Evolutionary conservation across 2,329 filamentous ascomycete species (phyloP).

Genomic region (Penicillium sp.): DNA sequence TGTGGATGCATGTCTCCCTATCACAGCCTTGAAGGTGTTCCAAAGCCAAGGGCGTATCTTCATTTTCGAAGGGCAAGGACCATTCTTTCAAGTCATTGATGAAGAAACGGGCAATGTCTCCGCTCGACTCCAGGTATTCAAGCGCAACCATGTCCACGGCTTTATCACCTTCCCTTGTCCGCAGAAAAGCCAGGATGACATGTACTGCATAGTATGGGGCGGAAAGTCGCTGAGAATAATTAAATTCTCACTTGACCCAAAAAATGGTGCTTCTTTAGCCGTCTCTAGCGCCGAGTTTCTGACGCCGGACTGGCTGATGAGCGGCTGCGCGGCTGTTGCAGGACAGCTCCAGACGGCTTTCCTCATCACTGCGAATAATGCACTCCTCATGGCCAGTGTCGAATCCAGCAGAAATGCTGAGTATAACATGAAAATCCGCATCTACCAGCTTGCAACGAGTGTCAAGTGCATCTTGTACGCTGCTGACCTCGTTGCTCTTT

Average conservation of each 20-base stretch:
- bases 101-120: conserved; percentile 32
- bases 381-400: conserved; percentile 59
- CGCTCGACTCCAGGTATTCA: conserved; percentile 34
- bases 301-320: conserved; percentile 76
- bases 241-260: conserved; percentile 26
- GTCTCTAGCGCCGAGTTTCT: conserved; percentile 45
- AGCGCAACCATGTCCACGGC: conserved; percentile 43
- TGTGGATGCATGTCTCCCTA: conserved; percentile 46
- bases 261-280: conserved; percentile 30
- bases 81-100: conserved; percentile 37
- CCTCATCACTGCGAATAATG: conserved; percentile 85
- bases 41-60: conserved; percentile 28
- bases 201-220: conserved; percentile 65
- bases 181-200: conserved; percentile 14
- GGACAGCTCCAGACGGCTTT: conserved; percentile 49
- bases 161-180: conserved; percentile 31
- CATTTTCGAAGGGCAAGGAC: conserved; percentile 44
- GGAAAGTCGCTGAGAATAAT: conserved; percentile 57
- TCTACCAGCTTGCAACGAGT: conserved; percentile 49
- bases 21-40: conserved; percentile 42
- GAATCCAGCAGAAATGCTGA: conserved; percentile 15
- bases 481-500: conserved; percentile 69
- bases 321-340: conserved; percentile 52
- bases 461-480: conserved; percentile 85
- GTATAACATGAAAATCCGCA: conserved; percentile 29